Evolutionary conservation across 495 filamentous ascomycete species (phyloP), one percentile per base, ranked within the genome.

Genomic region (Annulohypoxylon moriforme): DNA sequence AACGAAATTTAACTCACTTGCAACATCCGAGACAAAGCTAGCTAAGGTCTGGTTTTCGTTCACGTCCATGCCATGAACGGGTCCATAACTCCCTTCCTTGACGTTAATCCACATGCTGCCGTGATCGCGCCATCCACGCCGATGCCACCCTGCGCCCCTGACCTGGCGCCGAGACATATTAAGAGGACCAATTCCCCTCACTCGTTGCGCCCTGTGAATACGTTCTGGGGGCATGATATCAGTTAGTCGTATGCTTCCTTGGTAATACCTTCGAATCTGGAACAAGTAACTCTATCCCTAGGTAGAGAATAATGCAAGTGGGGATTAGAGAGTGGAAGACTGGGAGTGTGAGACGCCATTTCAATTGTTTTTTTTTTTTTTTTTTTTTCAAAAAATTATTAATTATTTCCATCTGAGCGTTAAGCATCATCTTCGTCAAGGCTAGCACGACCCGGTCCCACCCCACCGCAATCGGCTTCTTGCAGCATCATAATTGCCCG

Each of bases 101-200:
- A 71, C 47, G 27, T 71, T 65, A 13, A 71, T 71, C 68, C 68
- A 71, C 68, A 71, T 71, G 6, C 11, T 0, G n/a, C 68, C 68
- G 4, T 11, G 13, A n/a, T 61, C 27, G 8, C 68, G 61, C 14
- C 49, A 71, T 56, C 68, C 68, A 25, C 68, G 60, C 29, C 33
- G 34, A 18, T 71, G 68, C 68, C 68, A 71, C n/a, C 61, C 68
- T 6, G 61, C 53, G 6, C 68, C 68, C 27, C 18, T 64, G 18
- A 66, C 68, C 1, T 71, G 60, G 16, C 68, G 61, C 10, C 1
- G 29, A 4, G 65, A 68, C 9, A 13, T 27, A 24, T 67, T 60
- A 7, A 46, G 9, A 44, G 65, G 65, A 10, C 56, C 65, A 25
- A 47, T 22, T 25, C 56, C 64, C 36, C 55, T 53, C 10, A 61